Evolutionary conservation across 2,329 filamentous ascomycete species (phyloP).

Genomic region (Colletotrichum ledebouriae): DNA sequence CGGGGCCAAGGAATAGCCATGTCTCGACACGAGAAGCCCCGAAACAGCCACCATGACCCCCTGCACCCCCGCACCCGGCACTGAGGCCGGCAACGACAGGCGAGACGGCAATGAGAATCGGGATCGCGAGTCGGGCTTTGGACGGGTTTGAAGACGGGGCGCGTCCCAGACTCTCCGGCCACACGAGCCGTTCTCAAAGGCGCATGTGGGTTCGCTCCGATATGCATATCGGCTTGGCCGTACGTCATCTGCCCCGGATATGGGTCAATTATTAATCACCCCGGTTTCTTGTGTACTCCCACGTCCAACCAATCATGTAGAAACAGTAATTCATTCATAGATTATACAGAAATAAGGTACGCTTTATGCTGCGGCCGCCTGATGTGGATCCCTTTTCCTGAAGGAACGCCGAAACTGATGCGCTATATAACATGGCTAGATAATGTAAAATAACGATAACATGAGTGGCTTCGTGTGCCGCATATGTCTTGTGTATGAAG

Average conservation of each 20-base stretch:
- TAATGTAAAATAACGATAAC: conserved; percentile 18
- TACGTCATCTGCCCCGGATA: conserved; percentile 11
- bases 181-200: background rate
- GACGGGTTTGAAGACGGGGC: conserved; percentile 13
- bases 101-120: conserved; percentile 28
- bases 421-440: conserved; percentile 17
- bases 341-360: conserved; percentile 6
- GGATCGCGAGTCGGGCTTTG: conserved; percentile 28
- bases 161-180: background rate
- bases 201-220: conserved; percentile 9
- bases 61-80: conserved; percentile 34
- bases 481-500: background rate
- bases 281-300: background rate
- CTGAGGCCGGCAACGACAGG: conserved; percentile 31
- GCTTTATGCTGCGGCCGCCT: conserved; percentile 1
- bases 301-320: background rate
- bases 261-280: conserved; percentile 10
- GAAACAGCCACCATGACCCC: background rate
- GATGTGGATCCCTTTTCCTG: conserved; percentile 2
- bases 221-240: conserved; percentile 23
- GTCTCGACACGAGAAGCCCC: conserved; percentile 6
- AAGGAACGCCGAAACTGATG: conserved; percentile 31
- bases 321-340: background rate
- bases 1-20: conserved; percentile 20
- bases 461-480: conserved; percentile 16